Evolutionary conservation across 805 yeast genomes (phyloP), one percentile per base, ranked within the genome.

Genomic region (Ogataea zsoltii): DNA sequence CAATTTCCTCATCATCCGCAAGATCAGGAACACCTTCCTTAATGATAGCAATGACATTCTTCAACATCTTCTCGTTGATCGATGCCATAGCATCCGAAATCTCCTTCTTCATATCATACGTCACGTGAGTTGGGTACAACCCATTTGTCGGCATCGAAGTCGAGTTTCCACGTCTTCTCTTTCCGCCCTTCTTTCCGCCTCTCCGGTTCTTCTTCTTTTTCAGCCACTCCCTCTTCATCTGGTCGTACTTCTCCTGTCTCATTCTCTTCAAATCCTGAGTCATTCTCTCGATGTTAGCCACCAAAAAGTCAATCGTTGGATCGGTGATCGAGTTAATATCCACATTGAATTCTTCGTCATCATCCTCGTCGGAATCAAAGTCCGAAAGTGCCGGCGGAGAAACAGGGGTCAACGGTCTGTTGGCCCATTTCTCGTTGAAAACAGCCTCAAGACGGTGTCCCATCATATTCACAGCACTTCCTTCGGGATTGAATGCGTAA

Each of bases 101-200:
- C 64, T 89, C 94, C 63, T 88, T 88, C 77, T 94, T 94, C 98
- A 92, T 92, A 61, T 91, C 98, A 63, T 88, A 94, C 0, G 97
- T 88, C 42, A 92, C 89, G 43, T 64, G 67, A 12, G 66, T 60
- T 44, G 70, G 69, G 39, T 65, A 64, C 18, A 60, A 45, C 21
- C 52, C 51, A 32, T 46, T 44, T 2, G 51, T 40, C 23, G 32
- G 46, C 40, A 26, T 26, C 6, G 50, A 41, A 1, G 54, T 38
- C 11, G 56, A 50, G 13, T 42, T 43, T 34, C 58, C 58, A 18
- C 56, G 53, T 25, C 55, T 54, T 23, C 51, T 53, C 37, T 55
- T 58, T 19, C 54, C 51, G 3, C 57, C 56, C 15, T 60, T 58
- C 52, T 69, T 71, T 59, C 70, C 70, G 14, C 67, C 57, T 56